Evolutionary conservation across 352 stramenopile genomes (phyloP).

Genomic region (Phytophthora tubulina): DNA sequence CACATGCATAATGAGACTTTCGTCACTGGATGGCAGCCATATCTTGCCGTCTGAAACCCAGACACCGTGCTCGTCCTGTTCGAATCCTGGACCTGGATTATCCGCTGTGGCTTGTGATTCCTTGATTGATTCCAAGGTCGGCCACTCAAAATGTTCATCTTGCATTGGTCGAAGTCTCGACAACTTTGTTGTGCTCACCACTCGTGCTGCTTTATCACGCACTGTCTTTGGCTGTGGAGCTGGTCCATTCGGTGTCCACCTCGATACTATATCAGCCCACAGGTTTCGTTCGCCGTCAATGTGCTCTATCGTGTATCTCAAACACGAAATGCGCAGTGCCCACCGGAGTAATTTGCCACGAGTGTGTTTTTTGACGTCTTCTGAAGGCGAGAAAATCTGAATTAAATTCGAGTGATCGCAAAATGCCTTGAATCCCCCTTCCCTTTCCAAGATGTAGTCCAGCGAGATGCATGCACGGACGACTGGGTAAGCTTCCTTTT

Average conservation of each 20-base stretch:
- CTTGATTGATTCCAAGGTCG: not conserved
- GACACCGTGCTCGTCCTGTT: not conserved
- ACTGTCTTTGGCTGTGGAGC: not conserved
- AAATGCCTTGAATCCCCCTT: not conserved
- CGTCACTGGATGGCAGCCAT: not conserved
- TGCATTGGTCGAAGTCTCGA: not conserved
- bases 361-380: not conserved
- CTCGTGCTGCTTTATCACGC: not conserved
- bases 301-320: not conserved
- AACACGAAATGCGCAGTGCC: constrained; percentile 1
- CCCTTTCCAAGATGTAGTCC: not conserved
- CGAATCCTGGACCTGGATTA: not conserved
- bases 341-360: not conserved
- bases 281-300: not conserved
- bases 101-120: not conserved
- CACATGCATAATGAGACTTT: not conserved
- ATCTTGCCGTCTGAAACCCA: not conserved
- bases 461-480: constrained; percentile 13
- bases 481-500: constrained; percentile 13
- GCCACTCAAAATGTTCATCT: constrained; percentile 1
- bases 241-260: not conserved
- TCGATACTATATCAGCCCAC: not conserved
- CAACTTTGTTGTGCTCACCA: not conserved
- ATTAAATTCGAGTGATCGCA: constrained; percentile 9
- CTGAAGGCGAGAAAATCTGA: not conserved